Conservation (phyloP, 2,329 filamentous ascomycete species). For the Verticillium alfalfae region DNA sequence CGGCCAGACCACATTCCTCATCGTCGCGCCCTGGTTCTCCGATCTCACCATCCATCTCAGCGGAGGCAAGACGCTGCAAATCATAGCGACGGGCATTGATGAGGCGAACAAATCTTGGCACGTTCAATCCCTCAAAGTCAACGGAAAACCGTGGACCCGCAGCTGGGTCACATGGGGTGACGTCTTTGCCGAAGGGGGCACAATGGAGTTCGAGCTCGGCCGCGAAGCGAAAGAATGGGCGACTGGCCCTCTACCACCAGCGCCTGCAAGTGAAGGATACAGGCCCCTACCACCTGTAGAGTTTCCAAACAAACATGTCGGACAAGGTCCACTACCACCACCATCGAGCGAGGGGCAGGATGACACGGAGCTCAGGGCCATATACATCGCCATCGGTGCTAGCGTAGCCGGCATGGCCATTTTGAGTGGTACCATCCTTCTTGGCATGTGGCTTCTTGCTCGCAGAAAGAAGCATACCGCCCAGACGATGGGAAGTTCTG, state of each 20-base stretch:
- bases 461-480: not conserved
- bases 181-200: slow-evolving; percentile 58
- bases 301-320: not conserved
- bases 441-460: not conserved
- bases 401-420: not conserved
- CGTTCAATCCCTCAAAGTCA: slow-evolving; percentile 62
- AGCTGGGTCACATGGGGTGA: slow-evolving; percentile 63
- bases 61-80: slow-evolving; percentile 43
- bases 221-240: slow-evolving; percentile 47
- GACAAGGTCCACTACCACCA: not conserved
- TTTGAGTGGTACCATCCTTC: not conserved
- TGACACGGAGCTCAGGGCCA: not conserved
- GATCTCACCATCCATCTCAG: slow-evolving; percentile 55
- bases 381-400: not conserved
- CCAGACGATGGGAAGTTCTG: not conserved
- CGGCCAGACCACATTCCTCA: slow-evolving; percentile 61
- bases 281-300: not conserved
- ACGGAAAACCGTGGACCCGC: slow-evolving; percentile 57
- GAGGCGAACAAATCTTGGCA: slow-evolving; percentile 40
- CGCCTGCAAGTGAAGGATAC: slow-evolving; percentile 36
- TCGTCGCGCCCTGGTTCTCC: slow-evolving; percentile 59
- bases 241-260: slow-evolving; percentile 55
- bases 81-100: slow-evolving; percentile 46
- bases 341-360: not conserved
- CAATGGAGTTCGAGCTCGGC: slow-evolving; percentile 60